Conservation (phyloP, 2,329 filamentous ascomycete genomes). For the Parastagonospora avenae region DNA sequence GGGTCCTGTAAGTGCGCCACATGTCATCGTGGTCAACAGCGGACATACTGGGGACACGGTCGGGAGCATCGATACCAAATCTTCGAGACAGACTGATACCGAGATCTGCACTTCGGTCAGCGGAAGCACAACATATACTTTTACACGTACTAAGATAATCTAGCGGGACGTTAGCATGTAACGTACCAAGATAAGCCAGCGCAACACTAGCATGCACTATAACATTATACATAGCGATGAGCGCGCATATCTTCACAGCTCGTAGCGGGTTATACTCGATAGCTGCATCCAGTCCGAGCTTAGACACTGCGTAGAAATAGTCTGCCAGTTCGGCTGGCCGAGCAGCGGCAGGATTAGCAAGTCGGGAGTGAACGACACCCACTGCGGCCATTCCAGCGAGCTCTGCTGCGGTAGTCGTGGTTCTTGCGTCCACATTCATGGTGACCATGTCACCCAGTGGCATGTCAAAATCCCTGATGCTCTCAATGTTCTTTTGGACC, state of each 20-base stretch:
- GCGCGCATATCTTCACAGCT: slow-evolving; percentile 24
- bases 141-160: slow-evolving; percentile 14
- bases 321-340: slow-evolving; percentile 16
- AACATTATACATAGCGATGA: slow-evolving; percentile 29
- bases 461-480: slow-evolving; percentile 1
- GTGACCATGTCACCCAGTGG: slow-evolving; percentile 12
- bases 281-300: slow-evolving; percentile 19
- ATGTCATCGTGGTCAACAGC: slow-evolving; percentile 11
- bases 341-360: slow-evolving; percentile 2
- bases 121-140: background rate
- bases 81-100: slow-evolving; percentile 17
- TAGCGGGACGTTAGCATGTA: slow-evolving; percentile 20
- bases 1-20: slow-evolving; percentile 18
- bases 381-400: slow-evolving; percentile 24
- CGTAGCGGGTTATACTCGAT: slow-evolving; percentile 20
- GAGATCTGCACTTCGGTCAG: slow-evolving; percentile 11
- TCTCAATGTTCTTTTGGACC: slow-evolving; percentile 1
- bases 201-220: slow-evolving; percentile 21
- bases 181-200: slow-evolving; percentile 19
- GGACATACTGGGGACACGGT: background rate
- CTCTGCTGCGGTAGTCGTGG: slow-evolving; percentile 13
- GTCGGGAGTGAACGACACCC: slow-evolving; percentile 14
- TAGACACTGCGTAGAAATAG: slow-evolving; percentile 23
- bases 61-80: slow-evolving; percentile 5
- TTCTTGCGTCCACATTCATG: background rate